Percentiles rank a stretch among this genome's conserved stretches.
Conservation (phyloP, 2,329 filamentous ascomycete genomes). For the Alternaria consortialis region DNA sequence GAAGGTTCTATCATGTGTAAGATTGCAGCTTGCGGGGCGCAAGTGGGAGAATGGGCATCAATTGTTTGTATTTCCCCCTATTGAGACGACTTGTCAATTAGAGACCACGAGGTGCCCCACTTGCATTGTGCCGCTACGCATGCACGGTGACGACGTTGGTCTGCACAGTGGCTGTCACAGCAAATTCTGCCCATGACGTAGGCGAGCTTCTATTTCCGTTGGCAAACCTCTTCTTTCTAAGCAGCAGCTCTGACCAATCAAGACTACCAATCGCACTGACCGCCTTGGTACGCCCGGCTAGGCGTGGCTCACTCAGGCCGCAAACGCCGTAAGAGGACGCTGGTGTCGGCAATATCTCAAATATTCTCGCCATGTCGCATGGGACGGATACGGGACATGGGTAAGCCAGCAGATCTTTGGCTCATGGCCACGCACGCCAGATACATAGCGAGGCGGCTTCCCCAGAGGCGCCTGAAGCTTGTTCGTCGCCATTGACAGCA, state of each 20-base stretch:
- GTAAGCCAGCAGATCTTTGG: neutral
- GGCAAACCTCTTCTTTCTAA: neutral
- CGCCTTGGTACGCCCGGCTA: constrained; percentile 9
- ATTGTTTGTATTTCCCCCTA: neutral
- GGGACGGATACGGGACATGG: neutral
- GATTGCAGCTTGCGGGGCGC: neutral
- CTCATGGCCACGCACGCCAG: neutral
- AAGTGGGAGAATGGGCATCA: neutral
- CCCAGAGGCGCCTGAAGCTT: neutral
- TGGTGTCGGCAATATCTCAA: neutral
- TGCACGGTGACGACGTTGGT: constrained; percentile 12
- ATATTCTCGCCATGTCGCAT: constrained; percentile 3
- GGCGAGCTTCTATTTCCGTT: neutral
- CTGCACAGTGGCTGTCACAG: constrained; percentile 9
- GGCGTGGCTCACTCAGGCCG: constrained; percentile 14
- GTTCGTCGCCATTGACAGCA: neutral
- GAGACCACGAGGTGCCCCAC: neutral
- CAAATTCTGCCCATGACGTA: constrained; percentile 14
- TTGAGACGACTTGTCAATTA: neutral
- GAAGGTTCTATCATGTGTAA: neutral
- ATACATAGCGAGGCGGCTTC: neutral
- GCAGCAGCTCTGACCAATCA: constrained; percentile 5
- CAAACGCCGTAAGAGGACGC: neutral
- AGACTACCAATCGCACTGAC: neutral
- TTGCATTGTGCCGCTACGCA: neutral